Percentiles rank a stretch among this genome's conserved stretches.
These are phyloP conservation scores for Colletotrichum truncatum DNA, from an alignment of 2,329 filamentous ascomycete genomes.

Conservation along the genomic window DNA sequence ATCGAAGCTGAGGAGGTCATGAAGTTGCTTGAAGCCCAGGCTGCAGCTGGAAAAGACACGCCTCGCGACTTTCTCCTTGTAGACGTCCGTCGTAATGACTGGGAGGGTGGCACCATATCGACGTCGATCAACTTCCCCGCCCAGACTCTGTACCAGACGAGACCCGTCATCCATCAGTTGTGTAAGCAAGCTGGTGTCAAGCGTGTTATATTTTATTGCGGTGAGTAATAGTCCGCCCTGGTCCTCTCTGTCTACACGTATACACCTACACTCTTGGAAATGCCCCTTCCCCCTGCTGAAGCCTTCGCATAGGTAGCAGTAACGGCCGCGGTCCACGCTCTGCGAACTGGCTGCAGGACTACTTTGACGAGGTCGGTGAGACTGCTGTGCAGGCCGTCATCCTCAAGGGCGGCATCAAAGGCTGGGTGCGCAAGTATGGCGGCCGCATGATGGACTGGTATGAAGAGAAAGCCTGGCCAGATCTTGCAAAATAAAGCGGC, in stretches of 20 bases:
- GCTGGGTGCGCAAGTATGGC: slow-evolving; percentile 61
- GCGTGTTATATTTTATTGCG: slow-evolving; percentile 65
- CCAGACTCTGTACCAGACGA: slow-evolving; percentile 61
- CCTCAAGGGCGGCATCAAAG: slow-evolving; percentile 62
- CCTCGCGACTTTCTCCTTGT: slow-evolving; percentile 55
- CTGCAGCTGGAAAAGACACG: slow-evolving; percentile 37
- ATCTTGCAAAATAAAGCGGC: not conserved
- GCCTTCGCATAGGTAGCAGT: slow-evolving; percentile 53
- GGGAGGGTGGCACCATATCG: slow-evolving; percentile 67
- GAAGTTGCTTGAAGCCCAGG: slow-evolving; percentile 48
- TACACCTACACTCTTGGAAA: not conserved
- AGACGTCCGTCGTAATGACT: slow-evolving; percentile 63
- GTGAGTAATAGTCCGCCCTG: slow-evolving; percentile 40
- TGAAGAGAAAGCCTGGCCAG: slow-evolving; percentile 50
- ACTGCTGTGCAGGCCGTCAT: slow-evolving; percentile 55
- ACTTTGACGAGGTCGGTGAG: slow-evolving; percentile 56
- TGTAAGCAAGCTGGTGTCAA: slow-evolving; percentile 58
- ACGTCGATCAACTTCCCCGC: slow-evolving; percentile 67
- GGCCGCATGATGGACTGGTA: slow-evolving; percentile 60
- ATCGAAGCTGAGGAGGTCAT: slow-evolving; percentile 52
- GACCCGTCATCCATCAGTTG: slow-evolving; percentile 57
- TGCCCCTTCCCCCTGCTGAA: not conserved
- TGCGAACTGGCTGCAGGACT: slow-evolving; percentile 66
- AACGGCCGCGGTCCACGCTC: slow-evolving; percentile 59
- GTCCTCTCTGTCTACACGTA: not conserved